Evolutionary conservation across 352 stramenopile genomes (phyloP).

Genomic region (Globisporangium radiosum): DNA sequence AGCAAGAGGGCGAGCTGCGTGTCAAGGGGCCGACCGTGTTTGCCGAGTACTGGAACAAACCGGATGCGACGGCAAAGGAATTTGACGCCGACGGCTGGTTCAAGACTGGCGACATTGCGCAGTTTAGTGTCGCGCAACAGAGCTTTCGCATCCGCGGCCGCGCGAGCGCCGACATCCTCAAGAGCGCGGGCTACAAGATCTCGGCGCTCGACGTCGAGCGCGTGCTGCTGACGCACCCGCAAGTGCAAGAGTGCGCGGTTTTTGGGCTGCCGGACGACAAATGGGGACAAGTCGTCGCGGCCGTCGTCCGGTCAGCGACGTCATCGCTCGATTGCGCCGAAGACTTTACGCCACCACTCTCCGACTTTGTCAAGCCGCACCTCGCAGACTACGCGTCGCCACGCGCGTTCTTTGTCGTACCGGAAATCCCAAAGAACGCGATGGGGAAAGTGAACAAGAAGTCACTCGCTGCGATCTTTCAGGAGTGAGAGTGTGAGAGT

Average conservation of each 20-base stretch:
- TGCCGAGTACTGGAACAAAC: slow-evolving; percentile 79
- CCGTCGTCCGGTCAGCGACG: slow-evolving; percentile 34
- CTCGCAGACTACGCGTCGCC: slow-evolving; percentile 85
- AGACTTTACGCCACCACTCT: slow-evolving; percentile 25
- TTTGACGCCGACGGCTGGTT: slow-evolving; percentile 88
- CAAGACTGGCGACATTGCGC: slow-evolving; percentile 87
- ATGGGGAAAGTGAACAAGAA: slow-evolving; percentile 96
- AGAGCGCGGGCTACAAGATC: slow-evolving; percentile 90
- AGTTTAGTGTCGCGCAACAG: slow-evolving; percentile 58
- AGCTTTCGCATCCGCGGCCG: slow-evolving; percentile 88
- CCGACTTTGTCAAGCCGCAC: slow-evolving; percentile 48
- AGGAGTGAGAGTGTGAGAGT: neutral
- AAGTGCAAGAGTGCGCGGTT: slow-evolving; percentile 81
- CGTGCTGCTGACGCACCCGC: slow-evolving; percentile 72
- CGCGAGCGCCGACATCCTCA: slow-evolving; percentile 89
- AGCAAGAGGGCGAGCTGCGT: slow-evolving; percentile 74
- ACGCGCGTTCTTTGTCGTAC: slow-evolving; percentile 64
- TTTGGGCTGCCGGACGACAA: slow-evolving; percentile 79
- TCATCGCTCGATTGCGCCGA: slow-evolving; percentile 8
- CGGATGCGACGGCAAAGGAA: slow-evolving; percentile 74
- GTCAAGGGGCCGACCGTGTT: slow-evolving; percentile 86
- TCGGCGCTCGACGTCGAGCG: slow-evolving; percentile 89
- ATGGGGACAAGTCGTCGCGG: slow-evolving; percentile 78
- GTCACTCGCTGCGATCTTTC: slow-evolving; percentile 43
- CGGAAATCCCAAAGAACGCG: slow-evolving; percentile 87